Percentiles rank a stretch among this genome's conserved stretches.
Evolutionary conservation across 805 yeast species (phyloP).

Genomic region (Ogataea ramenticola): DNA sequence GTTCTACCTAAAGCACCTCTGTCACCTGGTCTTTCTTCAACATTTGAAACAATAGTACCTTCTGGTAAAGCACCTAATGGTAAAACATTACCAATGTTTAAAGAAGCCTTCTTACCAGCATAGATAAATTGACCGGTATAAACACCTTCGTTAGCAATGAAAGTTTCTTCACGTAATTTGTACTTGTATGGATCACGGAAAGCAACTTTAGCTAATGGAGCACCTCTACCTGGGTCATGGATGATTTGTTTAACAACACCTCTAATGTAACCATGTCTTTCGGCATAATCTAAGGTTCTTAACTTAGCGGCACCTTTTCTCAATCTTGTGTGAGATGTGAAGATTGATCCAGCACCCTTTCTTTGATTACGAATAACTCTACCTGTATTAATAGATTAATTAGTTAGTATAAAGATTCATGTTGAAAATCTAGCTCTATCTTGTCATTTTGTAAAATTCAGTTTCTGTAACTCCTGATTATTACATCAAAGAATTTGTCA

Average conservation of each 20-base stretch:
- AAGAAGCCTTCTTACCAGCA: constrained; percentile 98
- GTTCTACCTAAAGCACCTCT: constrained; percentile 99
- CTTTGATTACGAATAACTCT: constrained; percentile 99
- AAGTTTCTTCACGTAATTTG: constrained; percentile 96
- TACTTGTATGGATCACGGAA: constrained; percentile 99
- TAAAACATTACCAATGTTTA: constrained; percentile 93
- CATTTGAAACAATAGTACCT: constrained; percentile 98
- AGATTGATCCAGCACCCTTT: constrained; percentile 99
- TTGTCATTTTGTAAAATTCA: too few relatives aligned
- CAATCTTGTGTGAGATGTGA: constrained; percentile 99
- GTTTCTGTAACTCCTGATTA: too few relatives aligned
- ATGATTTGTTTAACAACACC: constrained; percentile 98
- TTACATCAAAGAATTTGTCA: too few relatives aligned
- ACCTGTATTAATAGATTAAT: constrained; percentile 39
- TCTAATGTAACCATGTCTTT: constrained; percentile 99
- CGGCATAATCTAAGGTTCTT: constrained; percentile 98
- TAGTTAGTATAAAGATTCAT: background rate
- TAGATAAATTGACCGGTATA: constrained; percentile 99
- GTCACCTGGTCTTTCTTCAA: constrained; percentile 98
- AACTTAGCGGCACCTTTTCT: constrained; percentile 99
- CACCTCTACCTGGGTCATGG: constrained; percentile 99
- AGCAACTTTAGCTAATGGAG: constrained; percentile 97
- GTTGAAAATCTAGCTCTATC: too few relatives aligned
- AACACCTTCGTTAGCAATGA: constrained; percentile 99
- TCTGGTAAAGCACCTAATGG: constrained; percentile 97